phyloP scores from a whole-genome alignment of 2,329 filamentous ascomycete genomes.

The Penicillium sp. region DNA sequence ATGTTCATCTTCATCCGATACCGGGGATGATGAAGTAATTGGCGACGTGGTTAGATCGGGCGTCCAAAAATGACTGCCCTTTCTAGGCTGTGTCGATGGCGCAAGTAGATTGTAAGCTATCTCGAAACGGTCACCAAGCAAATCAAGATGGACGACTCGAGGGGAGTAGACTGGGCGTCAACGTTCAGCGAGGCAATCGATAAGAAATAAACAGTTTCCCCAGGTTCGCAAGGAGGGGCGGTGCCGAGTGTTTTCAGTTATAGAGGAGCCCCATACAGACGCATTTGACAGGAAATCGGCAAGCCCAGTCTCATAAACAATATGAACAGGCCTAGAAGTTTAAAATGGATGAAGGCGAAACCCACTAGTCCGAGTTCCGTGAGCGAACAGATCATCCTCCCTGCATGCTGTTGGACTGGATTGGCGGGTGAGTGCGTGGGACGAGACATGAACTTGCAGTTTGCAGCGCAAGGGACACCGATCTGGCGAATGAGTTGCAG shows the following conservation, averaged over 20 bases:
- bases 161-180: not conserved
- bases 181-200: not conserved
- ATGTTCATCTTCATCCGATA: slow-evolving; percentile 16
- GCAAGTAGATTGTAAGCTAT: not conserved
- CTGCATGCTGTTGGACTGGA: slow-evolving; percentile 20
- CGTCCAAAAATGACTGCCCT: not conserved
- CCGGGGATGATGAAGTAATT: not conserved
- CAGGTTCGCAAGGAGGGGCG: slow-evolving; percentile 1
- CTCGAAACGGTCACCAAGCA: not conserved
- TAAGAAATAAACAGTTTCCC: slow-evolving; percentile 1
- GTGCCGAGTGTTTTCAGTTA: not conserved
- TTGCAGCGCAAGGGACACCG: slow-evolving; percentile 20
- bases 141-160: not conserved
- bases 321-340: slow-evolving; percentile 8
- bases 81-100: not conserved
- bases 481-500: slow-evolving; percentile 5
- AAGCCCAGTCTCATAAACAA: slow-evolving; percentile 9
- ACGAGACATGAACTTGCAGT: slow-evolving; percentile 17
- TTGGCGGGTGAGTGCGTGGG: slow-evolving; percentile 12
- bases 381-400: slow-evolving; percentile 11
- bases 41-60: not conserved
- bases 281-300: not conserved
- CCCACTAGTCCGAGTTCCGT: slow-evolving; percentile 18
- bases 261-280: slow-evolving; percentile 7
- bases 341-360: slow-evolving; percentile 11